Base-by-base conservation (phyloP, 2,329 filamentous ascomycete species). In the Emericellopsis cladophorae region DNA sequence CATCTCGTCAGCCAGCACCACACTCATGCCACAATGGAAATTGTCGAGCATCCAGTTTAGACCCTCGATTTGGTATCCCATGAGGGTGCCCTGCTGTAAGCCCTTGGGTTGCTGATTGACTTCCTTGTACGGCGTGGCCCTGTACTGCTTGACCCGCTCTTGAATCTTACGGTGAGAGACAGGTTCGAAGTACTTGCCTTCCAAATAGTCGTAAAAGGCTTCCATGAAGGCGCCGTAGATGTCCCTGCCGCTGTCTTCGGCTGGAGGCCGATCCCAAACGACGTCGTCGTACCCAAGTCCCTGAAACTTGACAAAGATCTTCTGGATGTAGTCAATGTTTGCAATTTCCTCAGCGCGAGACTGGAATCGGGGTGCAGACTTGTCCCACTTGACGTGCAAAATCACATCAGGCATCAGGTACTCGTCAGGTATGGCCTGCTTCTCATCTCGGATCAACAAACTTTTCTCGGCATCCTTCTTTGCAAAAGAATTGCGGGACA, bases 1-100 rank as follows among this genome's bases (percentile, higher is more conserved):
- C 92, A 98, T 98, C 56, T 98, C 92, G 54, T 98, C 92, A 0
- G 92, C 92, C 7, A 96, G 73, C 44, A 96, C 90, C 23, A 88
- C 84, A 52, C 92, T 96, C 54, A 84, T 80, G 49, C 80, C 72
- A 39, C 75, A 70, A 51, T 88, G 84, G 68, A 86, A 96, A 54
- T 92, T 92, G 57, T 84, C 89, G 44, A 95, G 81, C 3, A 98
- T 74, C 89, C 92, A 98, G 52, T 96, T 95, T 40, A 95, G 67
- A 16, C 92, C 92, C 44, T 95, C 85, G 36, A 93, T 64, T 56
- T 98, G 92, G 53, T 98, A 96, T 29, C 79, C 76, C 89, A 96
- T 96, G 44, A 96, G 67, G 48, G 88, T 77, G 21, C 89, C 88
- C 31, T 84, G 79, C 26, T 74, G 75, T 7, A 96, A 67, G 12